Conservation (phyloP, 140 eudicot species). For the Stevia rebaudiana region DNA sequence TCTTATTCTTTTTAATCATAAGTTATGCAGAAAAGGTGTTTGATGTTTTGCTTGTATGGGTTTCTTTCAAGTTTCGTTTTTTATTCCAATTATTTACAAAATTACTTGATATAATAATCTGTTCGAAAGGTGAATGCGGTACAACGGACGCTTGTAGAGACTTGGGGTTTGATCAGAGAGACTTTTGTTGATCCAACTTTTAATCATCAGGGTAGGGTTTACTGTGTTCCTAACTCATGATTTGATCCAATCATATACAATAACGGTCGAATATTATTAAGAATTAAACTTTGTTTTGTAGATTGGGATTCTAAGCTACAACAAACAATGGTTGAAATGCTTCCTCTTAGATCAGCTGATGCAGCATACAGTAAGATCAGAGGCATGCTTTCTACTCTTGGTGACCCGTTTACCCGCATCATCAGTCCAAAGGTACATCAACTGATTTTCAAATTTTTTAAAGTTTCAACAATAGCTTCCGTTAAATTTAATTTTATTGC, state of each 20-base stretch:
- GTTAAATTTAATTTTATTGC: background rate
- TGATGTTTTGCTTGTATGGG: slow-evolving; percentile 7
- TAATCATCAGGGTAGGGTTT: slow-evolving; percentile 74
- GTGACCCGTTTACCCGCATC: slow-evolving; percentile 92
- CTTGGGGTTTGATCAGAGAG: slow-evolving; percentile 98
- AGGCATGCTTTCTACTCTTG: slow-evolving; percentile 96
- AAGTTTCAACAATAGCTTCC: background rate
- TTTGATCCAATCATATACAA: background rate
- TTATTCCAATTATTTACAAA: background rate
- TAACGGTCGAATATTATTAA: background rate
- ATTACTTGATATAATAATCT: background rate
- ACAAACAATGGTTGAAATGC: slow-evolving; percentile 98
- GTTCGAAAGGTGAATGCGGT: slow-evolving; percentile 70
- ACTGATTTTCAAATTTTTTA: background rate
- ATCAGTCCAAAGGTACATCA: slow-evolving; percentile 81
- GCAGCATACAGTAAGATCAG: slow-evolving; percentile 88
- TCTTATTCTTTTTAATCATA: background rate
- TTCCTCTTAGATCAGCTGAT: slow-evolving; percentile 91
- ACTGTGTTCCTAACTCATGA: background rate
- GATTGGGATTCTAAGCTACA: slow-evolving; percentile 94
- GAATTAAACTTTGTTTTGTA: slow-evolving; percentile 24
- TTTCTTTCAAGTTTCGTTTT: background rate
- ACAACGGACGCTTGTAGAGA: slow-evolving; percentile 90
- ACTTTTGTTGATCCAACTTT: slow-evolving; percentile 89
- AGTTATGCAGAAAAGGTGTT: background rate